These are phyloP conservation scores for Raffaelea arxii DNA, from an alignment of 2,329 filamentous ascomycete species.

Conservation along the genomic window DNA sequence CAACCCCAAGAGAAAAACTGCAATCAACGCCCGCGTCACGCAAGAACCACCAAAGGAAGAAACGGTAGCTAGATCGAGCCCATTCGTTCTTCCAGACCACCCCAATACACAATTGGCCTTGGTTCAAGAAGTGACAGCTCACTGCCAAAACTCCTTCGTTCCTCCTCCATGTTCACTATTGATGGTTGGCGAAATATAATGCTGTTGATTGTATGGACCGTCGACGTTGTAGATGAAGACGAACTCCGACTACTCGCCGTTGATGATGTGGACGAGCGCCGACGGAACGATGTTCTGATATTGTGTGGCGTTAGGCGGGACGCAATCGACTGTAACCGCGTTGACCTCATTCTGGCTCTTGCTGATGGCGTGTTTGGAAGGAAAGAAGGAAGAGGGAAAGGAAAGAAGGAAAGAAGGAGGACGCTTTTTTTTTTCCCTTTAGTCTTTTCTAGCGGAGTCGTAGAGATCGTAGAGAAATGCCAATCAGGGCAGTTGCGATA, in stretches of 20 bases:
- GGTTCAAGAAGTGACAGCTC: slow-evolving; percentile 52
- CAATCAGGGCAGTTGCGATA: no score
- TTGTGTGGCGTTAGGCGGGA: slow-evolving; percentile 39
- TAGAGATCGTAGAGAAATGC: no score
- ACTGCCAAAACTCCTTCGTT: slow-evolving; percentile 40
- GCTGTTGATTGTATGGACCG: slow-evolving; percentile 45
- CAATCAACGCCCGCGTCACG: no score
- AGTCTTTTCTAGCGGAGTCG: no score
- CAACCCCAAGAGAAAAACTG: not conserved
- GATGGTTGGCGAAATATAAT: slow-evolving; percentile 49
- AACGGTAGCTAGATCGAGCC: slow-evolving; percentile 22
- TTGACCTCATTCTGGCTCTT: slow-evolving; percentile 31
- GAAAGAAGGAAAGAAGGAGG: not conserved
- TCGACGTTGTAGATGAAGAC: slow-evolving; percentile 33
- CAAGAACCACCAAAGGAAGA: no score
- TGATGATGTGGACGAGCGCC: slow-evolving; percentile 30
- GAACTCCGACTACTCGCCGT: slow-evolving; percentile 31
- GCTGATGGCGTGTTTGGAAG: not conserved
- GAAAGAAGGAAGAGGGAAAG: no score
- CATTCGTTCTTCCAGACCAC: slow-evolving; percentile 52
- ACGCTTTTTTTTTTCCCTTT: no score
- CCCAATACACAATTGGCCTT: slow-evolving; percentile 53
- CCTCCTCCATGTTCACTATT: slow-evolving; percentile 47
- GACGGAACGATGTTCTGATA: slow-evolving; percentile 43
- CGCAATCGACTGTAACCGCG: slow-evolving; percentile 40